Evolutionary conservation across 2,329 filamentous ascomycete genomes (phyloP).

Genomic region (Monosporascus ibericus): DNA sequence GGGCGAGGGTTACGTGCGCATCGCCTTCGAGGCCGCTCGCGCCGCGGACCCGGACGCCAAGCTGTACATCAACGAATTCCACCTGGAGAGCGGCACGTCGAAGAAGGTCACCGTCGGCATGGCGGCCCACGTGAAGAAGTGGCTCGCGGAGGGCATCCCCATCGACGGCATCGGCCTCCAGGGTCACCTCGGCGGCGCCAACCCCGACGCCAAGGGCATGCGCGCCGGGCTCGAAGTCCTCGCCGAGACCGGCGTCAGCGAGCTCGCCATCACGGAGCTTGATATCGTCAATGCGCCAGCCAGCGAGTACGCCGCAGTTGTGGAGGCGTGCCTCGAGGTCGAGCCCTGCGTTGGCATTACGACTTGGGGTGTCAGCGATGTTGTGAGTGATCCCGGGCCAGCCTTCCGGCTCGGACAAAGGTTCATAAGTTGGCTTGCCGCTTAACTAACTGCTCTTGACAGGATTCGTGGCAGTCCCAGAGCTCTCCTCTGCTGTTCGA

Average conservation of each 20-base stretch:
- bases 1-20: slow-evolving; percentile 61
- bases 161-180: slow-evolving; percentile 54
- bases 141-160: slow-evolving; percentile 44
- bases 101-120: slow-evolving; percentile 47
- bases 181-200: slow-evolving; percentile 33
- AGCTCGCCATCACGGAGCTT: slow-evolving; percentile 52
- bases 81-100: slow-evolving; percentile 52
- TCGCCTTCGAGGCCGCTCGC: slow-evolving; percentile 61
- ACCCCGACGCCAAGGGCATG: slow-evolving; percentile 30
- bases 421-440: background rate
- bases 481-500: slow-evolving; percentile 12
- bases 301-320: slow-evolving; percentile 36
- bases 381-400: slow-evolving; percentile 5
- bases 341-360: slow-evolving; percentile 47
- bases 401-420: too few relatives aligned
- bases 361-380: slow-evolving; percentile 30
- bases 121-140: slow-evolving; percentile 42
- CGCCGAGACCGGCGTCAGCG: slow-evolving; percentile 34
- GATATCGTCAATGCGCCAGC: slow-evolving; percentile 43
- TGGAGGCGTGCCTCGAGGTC: slow-evolving; percentile 39
- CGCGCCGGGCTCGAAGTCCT: slow-evolving; percentile 37
- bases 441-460: background rate
- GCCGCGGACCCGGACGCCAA: slow-evolving; percentile 58
- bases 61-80: slow-evolving; percentile 68
- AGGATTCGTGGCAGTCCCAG: slow-evolving; percentile 15